phyloP scores from a whole-genome alignment of 176 grass and related monocot species.

The Miscanthus lutarioriparius region DNA sequence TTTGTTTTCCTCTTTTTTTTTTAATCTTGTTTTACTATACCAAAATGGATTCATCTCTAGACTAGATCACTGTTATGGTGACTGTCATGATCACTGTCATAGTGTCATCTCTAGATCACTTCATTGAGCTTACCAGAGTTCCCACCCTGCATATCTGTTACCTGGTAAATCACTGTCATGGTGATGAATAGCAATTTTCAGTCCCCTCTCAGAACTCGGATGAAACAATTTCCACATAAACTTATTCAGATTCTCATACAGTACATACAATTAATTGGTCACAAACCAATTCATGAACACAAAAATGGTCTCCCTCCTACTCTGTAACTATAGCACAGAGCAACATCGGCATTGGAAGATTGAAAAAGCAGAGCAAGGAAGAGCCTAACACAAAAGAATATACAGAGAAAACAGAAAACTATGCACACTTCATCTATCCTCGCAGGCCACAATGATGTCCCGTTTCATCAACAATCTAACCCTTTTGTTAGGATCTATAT shows the following conservation, averaged over 20 bases:
- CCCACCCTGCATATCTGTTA: not conserved
- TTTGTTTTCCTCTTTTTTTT: not conserved
- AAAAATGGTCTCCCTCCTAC: constrained; percentile 15
- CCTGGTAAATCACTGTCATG: not conserved
- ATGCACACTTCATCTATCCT: constrained; percentile 19
- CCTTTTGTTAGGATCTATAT: constrained; percentile 33
- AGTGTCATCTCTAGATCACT: not conserved
- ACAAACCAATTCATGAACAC: not conserved
- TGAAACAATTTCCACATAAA: constrained; percentile 34
- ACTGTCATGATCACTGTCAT: not conserved
- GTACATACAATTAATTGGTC: not conserved
- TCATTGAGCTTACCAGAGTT: not conserved
- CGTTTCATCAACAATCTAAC: constrained; percentile 31
- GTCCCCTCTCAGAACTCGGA: not conserved
- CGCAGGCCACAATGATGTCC: not conserved
- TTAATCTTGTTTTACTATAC: not conserved
- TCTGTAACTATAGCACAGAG: not conserved
- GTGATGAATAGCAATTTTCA: not conserved
- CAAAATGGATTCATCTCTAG: not conserved
- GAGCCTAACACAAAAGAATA: constrained; percentile 4
- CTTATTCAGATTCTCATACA: constrained; percentile 37
- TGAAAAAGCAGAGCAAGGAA: constrained; percentile 6
- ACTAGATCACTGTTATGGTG: not conserved
- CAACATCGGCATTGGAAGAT: not conserved
- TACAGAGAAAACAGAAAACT: constrained; percentile 3